Evolutionary conservation across 306 rosid genomes (phyloP), one percentile per base, ranked within the genome.

Genomic region (Dryas drummondii): DNA sequence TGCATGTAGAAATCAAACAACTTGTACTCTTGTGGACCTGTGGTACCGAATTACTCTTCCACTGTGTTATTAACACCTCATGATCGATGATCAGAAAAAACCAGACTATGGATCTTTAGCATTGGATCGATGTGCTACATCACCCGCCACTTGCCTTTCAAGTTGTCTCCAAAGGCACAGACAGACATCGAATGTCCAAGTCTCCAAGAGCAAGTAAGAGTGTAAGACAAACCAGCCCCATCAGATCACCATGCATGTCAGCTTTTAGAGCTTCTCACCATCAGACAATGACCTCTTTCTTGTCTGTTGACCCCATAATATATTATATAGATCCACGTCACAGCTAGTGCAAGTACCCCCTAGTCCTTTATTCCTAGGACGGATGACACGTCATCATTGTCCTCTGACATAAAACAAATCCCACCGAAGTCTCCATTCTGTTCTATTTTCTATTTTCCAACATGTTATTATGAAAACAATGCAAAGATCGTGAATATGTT

Each of bases 121-220:
- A 2, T 32, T 32, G 37, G 37, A 32, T 32, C 2, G 2, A 32
- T 32, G 37, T 32, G 37, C 37, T 32, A 2, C 37, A 32, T 32
- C 37, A 32, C 2, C 37, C 59, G 66, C 52, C 66, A 44, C 37
- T 37, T 60, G 13, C 51, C 49, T 59, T 59, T 46, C 26, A 12
- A 48, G 15, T 57, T 41, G 77, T 75, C 73, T 48, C 55, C 72
- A 15, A 19, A 49, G 52, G n/a, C 6, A 69, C 16, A 13, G 76
- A 70, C 73, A 63, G 37, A 32, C 37, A 32, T 32, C 37, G 37
- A 32, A 22, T 62, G 5, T 56, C 27, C 73, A 26, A 19, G 19
- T 27, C 60, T 68, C 47, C 40, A 3, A 52, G 53, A 42, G n/a
- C 32, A 13, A 4, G 16, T 10, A 26, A 22, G 22, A 22, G 22